Conservation (phyloP, 345 rosid genomes). For the Murraya paniculata region DNA sequence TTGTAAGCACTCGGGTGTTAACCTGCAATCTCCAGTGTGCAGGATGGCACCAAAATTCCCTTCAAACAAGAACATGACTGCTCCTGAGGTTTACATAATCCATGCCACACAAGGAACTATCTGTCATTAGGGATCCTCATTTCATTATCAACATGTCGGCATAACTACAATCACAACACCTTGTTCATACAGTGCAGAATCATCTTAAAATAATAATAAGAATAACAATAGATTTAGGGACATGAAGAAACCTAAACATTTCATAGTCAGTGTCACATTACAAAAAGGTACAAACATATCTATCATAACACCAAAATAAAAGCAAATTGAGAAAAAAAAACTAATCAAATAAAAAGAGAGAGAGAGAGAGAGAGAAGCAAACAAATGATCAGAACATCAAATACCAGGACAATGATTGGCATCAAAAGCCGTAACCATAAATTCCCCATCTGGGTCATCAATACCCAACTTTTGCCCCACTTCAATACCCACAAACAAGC, state of each 20-base stretch:
- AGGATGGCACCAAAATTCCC: conserved; percentile 80
- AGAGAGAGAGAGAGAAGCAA: too few relatives aligned
- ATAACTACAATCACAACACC: too few relatives aligned
- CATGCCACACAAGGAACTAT: conserved; percentile 26
- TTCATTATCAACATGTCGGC: too few relatives aligned
- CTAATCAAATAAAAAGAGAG: neutral
- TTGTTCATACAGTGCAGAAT: too few relatives aligned
- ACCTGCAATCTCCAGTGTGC: conserved; percentile 94
- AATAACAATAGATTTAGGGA: too few relatives aligned
- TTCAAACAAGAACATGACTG: conserved; percentile 93
- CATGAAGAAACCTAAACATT: neutral
- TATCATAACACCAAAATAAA: neutral
- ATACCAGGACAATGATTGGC: conserved; percentile 86
- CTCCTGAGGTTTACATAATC: conserved; percentile 57
- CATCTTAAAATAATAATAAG: too few relatives aligned
- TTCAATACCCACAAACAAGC: conserved; percentile 61
- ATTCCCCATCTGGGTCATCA: conserved; percentile 61
- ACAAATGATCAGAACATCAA: neutral
- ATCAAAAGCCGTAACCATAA: conserved; percentile 68
- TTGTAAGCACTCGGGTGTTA: conserved; percentile 59
- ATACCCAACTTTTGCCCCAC: conserved; percentile 51
- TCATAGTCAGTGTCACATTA: neutral
- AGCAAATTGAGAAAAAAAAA: neutral
- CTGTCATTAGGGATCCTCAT: too few relatives aligned
- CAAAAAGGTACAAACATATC: neutral